Conservation (phyloP, 345 rosid genomes). For the Euphorbia pulcherrima region DNA sequence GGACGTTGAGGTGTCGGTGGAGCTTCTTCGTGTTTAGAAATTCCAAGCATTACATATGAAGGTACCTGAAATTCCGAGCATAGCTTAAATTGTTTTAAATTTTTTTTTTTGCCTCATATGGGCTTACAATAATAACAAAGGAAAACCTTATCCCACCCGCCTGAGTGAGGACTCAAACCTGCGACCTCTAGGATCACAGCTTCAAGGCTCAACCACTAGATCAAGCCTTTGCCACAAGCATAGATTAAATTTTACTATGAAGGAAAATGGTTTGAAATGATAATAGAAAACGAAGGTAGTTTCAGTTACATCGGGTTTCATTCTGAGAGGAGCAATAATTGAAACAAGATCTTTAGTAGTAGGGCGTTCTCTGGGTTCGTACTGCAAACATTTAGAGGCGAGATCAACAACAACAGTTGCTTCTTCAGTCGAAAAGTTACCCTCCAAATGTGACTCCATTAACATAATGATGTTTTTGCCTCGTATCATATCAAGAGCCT, state of each 20-base stretch:
- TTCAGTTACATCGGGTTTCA: slow-evolving; percentile 71
- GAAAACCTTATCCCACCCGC: too few species aligned
- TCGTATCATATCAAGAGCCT: slow-evolving; percentile 96
- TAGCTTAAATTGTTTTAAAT: too few species aligned
- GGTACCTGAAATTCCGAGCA: slow-evolving; percentile 65
- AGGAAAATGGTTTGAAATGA: not conserved
- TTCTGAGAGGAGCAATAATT: slow-evolving; percentile 68
- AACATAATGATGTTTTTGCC: slow-evolving; percentile 62
- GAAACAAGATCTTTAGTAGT: slow-evolving; percentile 69
- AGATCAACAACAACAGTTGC: slow-evolving; percentile 76
- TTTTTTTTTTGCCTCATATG: too few species aligned
- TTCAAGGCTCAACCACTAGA: too few species aligned
- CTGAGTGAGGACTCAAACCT: too few species aligned
- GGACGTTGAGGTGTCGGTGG: slow-evolving; percentile 63
- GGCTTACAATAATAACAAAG: too few species aligned
- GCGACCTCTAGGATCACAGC: too few species aligned
- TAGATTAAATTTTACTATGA: too few species aligned
- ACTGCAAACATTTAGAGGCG: slow-evolving; percentile 81
- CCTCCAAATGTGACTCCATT: slow-evolving; percentile 95
- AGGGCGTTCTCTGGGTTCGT: slow-evolving; percentile 95
- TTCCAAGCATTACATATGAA: slow-evolving; percentile 82
- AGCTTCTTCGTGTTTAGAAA: slow-evolving; percentile 67
- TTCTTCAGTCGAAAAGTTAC: slow-evolving; percentile 83
- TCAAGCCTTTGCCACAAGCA: too few species aligned
- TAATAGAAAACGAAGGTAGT: slow-evolving; percentile 3